Conservation (phyloP, 345 rosid genomes). For the Lagerstroemia speciosa region DNA sequence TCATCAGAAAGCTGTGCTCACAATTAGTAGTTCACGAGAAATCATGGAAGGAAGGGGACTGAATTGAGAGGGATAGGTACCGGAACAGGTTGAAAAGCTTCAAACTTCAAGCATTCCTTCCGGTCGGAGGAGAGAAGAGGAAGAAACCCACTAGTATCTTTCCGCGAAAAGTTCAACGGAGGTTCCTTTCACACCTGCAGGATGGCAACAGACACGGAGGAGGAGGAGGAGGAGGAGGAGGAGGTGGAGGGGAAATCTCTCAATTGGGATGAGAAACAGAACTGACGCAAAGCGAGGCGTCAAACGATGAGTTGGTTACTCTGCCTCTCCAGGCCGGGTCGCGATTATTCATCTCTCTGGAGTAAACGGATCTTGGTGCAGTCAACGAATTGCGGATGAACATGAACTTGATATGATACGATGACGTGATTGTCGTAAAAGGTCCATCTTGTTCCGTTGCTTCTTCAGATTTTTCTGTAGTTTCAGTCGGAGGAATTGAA, state of each 20-base stretch:
- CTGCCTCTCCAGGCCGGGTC: background rate
- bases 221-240: background rate
- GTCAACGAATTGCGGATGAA: no score
- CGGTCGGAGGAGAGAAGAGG: background rate
- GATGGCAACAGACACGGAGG: background rate
- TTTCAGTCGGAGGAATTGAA: background rate
- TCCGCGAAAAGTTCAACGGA: background rate
- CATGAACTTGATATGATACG: no score
- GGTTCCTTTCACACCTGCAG: background rate
- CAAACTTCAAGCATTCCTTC: constrained; percentile 1
- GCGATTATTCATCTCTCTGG: no score
- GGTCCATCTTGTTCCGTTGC: background rate
- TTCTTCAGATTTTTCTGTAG: background rate
- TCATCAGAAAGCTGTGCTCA: background rate
- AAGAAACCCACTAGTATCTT: background rate
- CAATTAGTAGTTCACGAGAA: background rate
- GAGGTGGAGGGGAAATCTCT: background rate
- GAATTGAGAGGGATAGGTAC: background rate
- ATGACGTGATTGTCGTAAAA: background rate
- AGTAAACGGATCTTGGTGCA: no score
- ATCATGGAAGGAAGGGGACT: background rate
- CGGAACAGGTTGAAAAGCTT: constrained; percentile 3
- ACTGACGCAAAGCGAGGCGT: background rate
- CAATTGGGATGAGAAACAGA: background rate
- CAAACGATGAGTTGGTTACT: background rate